Evolutionary conservation across 805 yeast species (phyloP).

Genomic region (Candida loeiensis): DNA sequence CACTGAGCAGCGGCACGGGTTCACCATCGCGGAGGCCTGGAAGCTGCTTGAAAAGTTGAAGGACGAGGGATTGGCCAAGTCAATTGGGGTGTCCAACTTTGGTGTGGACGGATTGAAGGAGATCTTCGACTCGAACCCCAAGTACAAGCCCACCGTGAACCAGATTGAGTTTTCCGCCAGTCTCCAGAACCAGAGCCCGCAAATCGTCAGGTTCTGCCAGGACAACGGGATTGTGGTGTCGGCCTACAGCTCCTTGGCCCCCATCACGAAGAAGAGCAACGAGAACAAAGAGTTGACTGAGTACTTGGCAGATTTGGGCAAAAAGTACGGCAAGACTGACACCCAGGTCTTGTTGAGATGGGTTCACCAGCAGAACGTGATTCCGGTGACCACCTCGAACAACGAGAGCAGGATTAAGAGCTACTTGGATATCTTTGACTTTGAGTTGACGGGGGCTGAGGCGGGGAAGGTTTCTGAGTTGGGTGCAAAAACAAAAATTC

Average conservation of each 20-base stretch:
- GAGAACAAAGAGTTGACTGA: constrained; percentile 47
- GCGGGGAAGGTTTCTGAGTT: constrained; percentile 73
- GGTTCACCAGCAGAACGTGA: constrained; percentile 76
- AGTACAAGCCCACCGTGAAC: constrained; percentile 68
- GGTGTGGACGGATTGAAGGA: constrained; percentile 66
- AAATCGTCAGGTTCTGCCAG: constrained; percentile 70
- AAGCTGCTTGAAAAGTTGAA: constrained; percentile 69
- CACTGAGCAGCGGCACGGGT: constrained; percentile 29
- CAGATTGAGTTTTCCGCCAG: constrained; percentile 93
- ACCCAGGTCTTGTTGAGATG: constrained; percentile 75
- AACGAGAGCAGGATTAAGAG: constrained; percentile 57
- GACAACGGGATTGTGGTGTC: constrained; percentile 50
- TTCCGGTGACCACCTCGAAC: constrained; percentile 78
- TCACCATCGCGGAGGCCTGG: constrained; percentile 52
- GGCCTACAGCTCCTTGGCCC: constrained; percentile 81
- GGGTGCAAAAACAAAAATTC: constrained; percentile 20
- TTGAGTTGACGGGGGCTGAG: constrained; percentile 49
- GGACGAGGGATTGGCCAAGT: constrained; percentile 59
- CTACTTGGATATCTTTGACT: constrained; percentile 56
- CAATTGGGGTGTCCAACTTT: constrained; percentile 82
- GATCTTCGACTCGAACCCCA: constrained; percentile 58
- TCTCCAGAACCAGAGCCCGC: constrained; percentile 68
- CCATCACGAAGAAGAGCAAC: constrained; percentile 66
- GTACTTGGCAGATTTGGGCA: constrained; percentile 56
- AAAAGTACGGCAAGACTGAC: constrained; percentile 48